Evolutionary conservation across 306 rosid genomes (phyloP).

Genomic region (Lathyrus tuberosus): DNA sequence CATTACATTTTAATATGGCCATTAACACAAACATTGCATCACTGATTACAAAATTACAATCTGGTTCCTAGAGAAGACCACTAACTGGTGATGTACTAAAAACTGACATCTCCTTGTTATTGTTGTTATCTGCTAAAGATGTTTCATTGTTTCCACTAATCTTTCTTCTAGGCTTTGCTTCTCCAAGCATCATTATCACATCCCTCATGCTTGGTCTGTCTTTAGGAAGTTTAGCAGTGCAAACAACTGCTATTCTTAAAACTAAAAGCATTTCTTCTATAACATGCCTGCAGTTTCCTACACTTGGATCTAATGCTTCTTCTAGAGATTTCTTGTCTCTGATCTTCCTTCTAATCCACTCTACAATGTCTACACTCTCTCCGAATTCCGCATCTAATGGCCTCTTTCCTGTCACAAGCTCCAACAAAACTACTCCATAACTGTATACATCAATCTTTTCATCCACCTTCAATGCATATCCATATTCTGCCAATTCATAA

Average conservation of each 20-base stretch:
- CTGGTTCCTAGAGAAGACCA: conserved; percentile 65
- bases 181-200: conserved; percentile 90
- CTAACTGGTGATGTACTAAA: conserved; percentile 76
- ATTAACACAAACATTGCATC: conserved; percentile 34
- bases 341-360: conserved; percentile 77
- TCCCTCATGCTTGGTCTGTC: conserved; percentile 98
- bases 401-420: conserved; percentile 81
- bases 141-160: conserved; percentile 60
- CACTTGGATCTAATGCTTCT: conserved; percentile 73
- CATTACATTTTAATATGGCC: conserved; percentile 21
- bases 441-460: conserved; percentile 94
- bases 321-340: conserved; percentile 68
- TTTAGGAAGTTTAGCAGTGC: conserved; percentile 88
- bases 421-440: conserved; percentile 88
- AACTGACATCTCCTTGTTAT: conserved; percentile 65
- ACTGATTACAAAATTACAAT: conserved; percentile 48
- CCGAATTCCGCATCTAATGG: conserved; percentile 80
- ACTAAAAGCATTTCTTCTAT: conserved; percentile 92
- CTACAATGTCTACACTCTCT: conserved; percentile 79
- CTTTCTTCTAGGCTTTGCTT: conserved; percentile 93
- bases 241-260: conserved; percentile 81
- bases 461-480: conserved; percentile 91
- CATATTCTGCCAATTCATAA: conserved; percentile 65
- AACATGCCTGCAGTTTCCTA: conserved; percentile 83
- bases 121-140: conserved; percentile 44